Conservation (phyloP, 2,329 filamentous ascomycete genomes). For the Colletotrichum magnum region DNA sequence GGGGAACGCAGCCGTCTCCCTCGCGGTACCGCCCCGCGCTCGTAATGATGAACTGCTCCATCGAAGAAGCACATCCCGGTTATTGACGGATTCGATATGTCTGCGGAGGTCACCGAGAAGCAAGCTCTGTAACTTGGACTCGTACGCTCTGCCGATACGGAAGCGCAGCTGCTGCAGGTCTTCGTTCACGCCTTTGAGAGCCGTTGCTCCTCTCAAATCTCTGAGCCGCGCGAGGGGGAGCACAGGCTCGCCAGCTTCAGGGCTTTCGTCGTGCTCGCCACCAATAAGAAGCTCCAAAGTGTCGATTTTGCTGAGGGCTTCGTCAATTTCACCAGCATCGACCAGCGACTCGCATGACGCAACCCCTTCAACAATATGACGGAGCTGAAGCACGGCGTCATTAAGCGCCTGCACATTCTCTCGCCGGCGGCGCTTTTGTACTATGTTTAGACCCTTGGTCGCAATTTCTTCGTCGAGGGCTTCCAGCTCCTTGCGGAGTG, state of each 20-base stretch:
- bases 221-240: conserved; percentile 60
- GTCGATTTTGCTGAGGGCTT: conserved; percentile 83
- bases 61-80: conserved; percentile 81
- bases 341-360: conserved; percentile 84
- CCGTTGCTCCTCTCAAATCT: conserved; percentile 83
- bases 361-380: conserved; percentile 82
- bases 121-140: conserved; percentile 82
- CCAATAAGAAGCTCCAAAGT: conserved; percentile 84
- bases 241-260: conserved; percentile 47
- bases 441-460: conserved; percentile 84
- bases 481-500: conserved; percentile 82
- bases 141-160: conserved; percentile 89
- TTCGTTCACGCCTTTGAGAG: conserved; percentile 83
- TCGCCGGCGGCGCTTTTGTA: conserved; percentile 83
- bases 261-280: conserved; percentile 70
- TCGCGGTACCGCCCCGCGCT: conserved; percentile 75
- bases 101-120: conserved; percentile 83
- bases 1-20: conserved; percentile 79
- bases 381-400: conserved; percentile 86
- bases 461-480: conserved; percentile 91
- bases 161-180: conserved; percentile 83
- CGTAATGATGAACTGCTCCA: conserved; percentile 86
- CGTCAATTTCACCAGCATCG: conserved; percentile 85
- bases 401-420: conserved; percentile 89
- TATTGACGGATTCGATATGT: conserved; percentile 83